phyloP scores from a whole-genome alignment of 2,329 filamentous ascomycete genomes.

The Fusarium mundagurra region DNA sequence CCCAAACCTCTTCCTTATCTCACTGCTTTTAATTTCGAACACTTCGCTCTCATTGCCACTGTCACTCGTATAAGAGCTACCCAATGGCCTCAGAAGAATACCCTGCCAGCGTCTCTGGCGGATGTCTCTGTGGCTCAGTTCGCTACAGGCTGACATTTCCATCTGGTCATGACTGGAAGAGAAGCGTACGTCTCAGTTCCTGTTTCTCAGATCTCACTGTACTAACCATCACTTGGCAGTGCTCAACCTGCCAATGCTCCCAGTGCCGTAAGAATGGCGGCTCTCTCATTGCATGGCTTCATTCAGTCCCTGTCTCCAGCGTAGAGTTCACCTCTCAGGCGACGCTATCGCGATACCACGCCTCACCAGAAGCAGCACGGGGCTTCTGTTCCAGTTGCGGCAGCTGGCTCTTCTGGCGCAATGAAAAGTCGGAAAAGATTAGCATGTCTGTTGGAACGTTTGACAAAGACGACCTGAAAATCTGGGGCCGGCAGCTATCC shows the following conservation, averaged over 20 bases:
- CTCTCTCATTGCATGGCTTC: constrained; percentile 55
- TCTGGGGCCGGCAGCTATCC: constrained; percentile 53
- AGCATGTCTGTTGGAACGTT: constrained; percentile 56
- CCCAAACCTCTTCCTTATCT: neutral
- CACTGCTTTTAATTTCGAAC: neutral
- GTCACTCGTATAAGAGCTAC: neutral
- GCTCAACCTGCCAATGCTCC: constrained; percentile 63
- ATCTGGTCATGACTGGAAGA: constrained; percentile 55
- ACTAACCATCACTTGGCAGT: constrained; percentile 42
- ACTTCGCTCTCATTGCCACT: neutral
- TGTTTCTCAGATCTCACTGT: neutral
- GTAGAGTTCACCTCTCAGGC: constrained; percentile 49
- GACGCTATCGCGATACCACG: constrained; percentile 53
- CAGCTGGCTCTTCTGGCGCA: constrained; percentile 59
- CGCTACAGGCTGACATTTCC: constrained; percentile 61
- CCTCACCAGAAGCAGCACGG: constrained; percentile 53
- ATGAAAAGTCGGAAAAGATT: constrained; percentile 43
- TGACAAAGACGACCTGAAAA: constrained; percentile 54
- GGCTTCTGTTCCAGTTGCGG: constrained; percentile 62
- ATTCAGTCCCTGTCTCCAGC: constrained; percentile 49
- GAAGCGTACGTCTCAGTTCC: constrained; percentile 40
- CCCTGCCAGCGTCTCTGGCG: constrained; percentile 56
- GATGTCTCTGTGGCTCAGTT: constrained; percentile 62
- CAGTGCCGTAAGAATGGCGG: constrained; percentile 65
- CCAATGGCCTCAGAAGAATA: constrained; percentile 39